phyloP scores from a whole-genome alignment of 768 basidiomycete genomes.

The Megacollybia marginata region DNA sequence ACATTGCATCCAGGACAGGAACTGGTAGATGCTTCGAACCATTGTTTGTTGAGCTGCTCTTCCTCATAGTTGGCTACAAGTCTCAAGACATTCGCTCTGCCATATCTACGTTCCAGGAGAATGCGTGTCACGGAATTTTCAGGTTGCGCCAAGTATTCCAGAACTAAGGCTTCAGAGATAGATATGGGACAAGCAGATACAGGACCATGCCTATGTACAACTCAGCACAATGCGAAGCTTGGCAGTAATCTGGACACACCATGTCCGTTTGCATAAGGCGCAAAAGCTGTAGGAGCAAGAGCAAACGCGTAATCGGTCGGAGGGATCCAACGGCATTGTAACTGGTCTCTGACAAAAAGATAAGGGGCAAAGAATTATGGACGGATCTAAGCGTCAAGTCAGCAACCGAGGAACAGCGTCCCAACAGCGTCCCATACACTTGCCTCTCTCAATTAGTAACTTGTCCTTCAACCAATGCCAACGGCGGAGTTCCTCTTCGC shows the following conservation, averaged over 20 bases:
- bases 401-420: neutral
- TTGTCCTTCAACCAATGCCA: slow-evolving; percentile 80
- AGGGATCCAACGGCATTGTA: slow-evolving; percentile 42
- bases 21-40: slow-evolving; percentile 64
- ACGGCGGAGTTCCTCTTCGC: slow-evolving; percentile 53
- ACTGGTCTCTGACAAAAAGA: slow-evolving; percentile 77
- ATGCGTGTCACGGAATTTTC: slow-evolving; percentile 43
- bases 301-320: slow-evolving; percentile 52
- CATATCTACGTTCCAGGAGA: slow-evolving; percentile 57
- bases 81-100: slow-evolving; percentile 48
- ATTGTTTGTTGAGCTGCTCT: slow-evolving; percentile 66
- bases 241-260: slow-evolving; percentile 33
- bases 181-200: slow-evolving; percentile 64
- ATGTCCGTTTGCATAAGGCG: slow-evolving; percentile 72
- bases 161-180: slow-evolving; percentile 54
- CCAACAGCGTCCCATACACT: slow-evolving; percentile 6
- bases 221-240: neutral
- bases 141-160: slow-evolving; percentile 55
- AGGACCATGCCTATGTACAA: slow-evolving; percentile 69
- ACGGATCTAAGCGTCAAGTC: slow-evolving; percentile 46
- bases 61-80: slow-evolving; percentile 63
- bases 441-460: slow-evolving; percentile 64
- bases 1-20: slow-evolving; percentile 68
- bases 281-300: slow-evolving; percentile 78
- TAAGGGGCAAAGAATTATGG: slow-evolving; percentile 76